Evolutionary conservation across 2,329 filamentous ascomycete genomes (phyloP).

Genomic region (Alternaria alternata): DNA sequence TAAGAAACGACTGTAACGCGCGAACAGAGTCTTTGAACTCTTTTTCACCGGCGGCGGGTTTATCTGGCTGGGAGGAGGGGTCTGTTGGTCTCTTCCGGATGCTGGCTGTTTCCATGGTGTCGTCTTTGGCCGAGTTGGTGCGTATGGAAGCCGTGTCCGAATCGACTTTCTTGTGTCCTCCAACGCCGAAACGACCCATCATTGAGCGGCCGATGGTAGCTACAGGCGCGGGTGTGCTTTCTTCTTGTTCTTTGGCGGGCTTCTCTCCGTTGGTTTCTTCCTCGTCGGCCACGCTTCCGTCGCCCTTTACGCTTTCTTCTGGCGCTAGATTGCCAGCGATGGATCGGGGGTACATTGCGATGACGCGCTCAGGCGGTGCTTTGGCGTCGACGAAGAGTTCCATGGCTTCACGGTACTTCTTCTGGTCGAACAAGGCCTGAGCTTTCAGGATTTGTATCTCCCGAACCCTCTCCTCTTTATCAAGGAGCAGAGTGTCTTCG

Average conservation of each 20-base stretch:
- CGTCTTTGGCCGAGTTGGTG: constrained; percentile 62
- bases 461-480: constrained; percentile 81
- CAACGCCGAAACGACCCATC: constrained; percentile 58
- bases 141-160: constrained; percentile 66
- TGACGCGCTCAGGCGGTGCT: constrained; percentile 87
- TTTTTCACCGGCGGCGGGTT: constrained; percentile 70
- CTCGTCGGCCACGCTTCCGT: constrained; percentile 48
- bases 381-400: constrained; percentile 91
- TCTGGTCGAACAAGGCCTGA: constrained; percentile 80
- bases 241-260: constrained; percentile 27
- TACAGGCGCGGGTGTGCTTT: constrained; percentile 34
- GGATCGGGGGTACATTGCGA: constrained; percentile 80
- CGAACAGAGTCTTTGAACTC: constrained; percentile 83
- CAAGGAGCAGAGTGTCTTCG: constrained; percentile 85
- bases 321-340: constrained; percentile 84
- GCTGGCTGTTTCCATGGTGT: constrained; percentile 65
- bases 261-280: constrained; percentile 39
- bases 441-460: constrained; percentile 94
- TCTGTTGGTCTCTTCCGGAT: constrained; percentile 59
- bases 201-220: constrained; percentile 51
- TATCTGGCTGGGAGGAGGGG: constrained; percentile 56
- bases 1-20: constrained; percentile 86
- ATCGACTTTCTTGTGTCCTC: constrained; percentile 55
- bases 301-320: constrained; percentile 61
- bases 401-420: constrained; percentile 84